Conservation (phyloP, 2,329 filamentous ascomycete species). For the Passalora sequoiae region DNA sequence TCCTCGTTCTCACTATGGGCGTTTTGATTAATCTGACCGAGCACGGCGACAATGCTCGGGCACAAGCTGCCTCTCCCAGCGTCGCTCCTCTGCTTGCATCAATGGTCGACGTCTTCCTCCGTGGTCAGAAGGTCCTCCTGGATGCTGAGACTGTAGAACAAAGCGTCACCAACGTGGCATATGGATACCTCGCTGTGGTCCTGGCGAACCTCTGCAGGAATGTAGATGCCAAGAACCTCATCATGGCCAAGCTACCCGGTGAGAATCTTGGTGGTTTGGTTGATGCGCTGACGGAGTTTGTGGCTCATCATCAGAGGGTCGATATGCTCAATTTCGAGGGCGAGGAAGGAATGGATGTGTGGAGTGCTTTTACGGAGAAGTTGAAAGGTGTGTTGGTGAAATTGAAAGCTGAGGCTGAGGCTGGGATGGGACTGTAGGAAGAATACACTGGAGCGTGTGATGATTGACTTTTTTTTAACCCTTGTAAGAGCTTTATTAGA, state of each 20-base stretch:
- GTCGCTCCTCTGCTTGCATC: conserved; percentile 17
- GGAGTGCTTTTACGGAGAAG: conserved; percentile 49
- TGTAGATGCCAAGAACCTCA: conserved; percentile 35
- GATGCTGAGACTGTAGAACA: conserved; percentile 66
- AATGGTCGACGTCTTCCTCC: conserved; percentile 27
- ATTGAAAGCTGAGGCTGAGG: conserved; percentile 20
- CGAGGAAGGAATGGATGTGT: conserved; percentile 44
- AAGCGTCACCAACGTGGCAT: conserved; percentile 71
- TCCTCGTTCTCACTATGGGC: conserved; percentile 71
- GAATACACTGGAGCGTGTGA: no score
- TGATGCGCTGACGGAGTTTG: conserved; percentile 57
- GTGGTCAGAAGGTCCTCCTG: conserved; percentile 25
- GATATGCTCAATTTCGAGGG: conserved; percentile 48
- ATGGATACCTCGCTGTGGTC: conserved; percentile 80
- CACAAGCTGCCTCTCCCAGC: conserved; percentile 10
- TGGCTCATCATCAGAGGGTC: conserved; percentile 55
- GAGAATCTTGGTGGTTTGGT: conserved; percentile 49
- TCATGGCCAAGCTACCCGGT: conserved; percentile 39
- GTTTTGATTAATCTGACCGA: conserved; percentile 85
- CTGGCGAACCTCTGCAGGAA: conserved; percentile 73
- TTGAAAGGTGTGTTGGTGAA: conserved; percentile 49
- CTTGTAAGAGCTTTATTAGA: no score
- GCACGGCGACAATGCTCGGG: conserved; percentile 58
- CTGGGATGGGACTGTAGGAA: no score
- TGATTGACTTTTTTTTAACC: no score